Base-by-base conservation (phyloP, 2,329 filamentous ascomycete species). In the Aspergillus sp. region DNA sequence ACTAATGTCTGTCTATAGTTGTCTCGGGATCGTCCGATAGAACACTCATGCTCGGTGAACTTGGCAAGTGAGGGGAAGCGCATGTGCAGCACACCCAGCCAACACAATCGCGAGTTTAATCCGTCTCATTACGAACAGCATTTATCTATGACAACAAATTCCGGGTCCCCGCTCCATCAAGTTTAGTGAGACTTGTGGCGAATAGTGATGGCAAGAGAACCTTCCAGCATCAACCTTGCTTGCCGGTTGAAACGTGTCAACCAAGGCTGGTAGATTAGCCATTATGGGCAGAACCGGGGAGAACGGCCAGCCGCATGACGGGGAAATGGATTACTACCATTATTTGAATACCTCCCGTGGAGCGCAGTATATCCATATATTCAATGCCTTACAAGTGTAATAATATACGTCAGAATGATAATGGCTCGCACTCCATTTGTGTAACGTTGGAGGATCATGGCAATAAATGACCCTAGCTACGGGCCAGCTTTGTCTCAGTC, bases 1-100 rank as follows among this genome's bases (percentile, higher is more conserved):
- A 48, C 64, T 67, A 49, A 67, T 41, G 5, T 2, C 15, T 23
- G 5, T 57, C 54, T 30, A 10, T 56, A 96, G 92, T 96, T 75
- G 84, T 96, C 47, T 95, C 92, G 58, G 91, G 88, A 27, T 96
- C 92, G 8, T 95, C 92, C n/a, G 92, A 96, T 79, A 87, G 91
- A 53, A 94, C 86, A 47, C 84, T 96, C 72, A 83, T 96, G 65
- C 82, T 96, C 5, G 92, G 92, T 61, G 92, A 96, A 78, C 80
- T 96, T 62, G 82, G 82, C 81, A 89, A 82, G 83, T 87, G 85
- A 80, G 47, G 17, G 32, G 7, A 30, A 30, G n/a, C 30, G 25
- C 47, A 13, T 30, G 10, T 50, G n/a, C 25, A 50, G 15, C n/a
- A 11, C 15, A 50, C 27, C 6, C 47, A 50, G 47, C 8, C 25